Evolutionary conservation across 805 yeast species (phyloP), one percentile per base, ranked within the genome.

Genomic region (Candida germanica): DNA sequence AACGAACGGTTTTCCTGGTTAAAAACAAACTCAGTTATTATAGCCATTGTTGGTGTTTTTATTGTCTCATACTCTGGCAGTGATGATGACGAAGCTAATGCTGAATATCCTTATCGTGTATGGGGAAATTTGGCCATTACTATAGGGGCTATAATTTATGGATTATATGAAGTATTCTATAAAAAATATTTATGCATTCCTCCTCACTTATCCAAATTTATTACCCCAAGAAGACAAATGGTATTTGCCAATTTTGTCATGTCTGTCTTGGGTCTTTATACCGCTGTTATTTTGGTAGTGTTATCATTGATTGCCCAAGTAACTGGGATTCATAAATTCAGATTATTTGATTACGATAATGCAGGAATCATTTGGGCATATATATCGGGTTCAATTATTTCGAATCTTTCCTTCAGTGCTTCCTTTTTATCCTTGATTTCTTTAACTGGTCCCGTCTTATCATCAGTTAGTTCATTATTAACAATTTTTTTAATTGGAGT

Each of bases 101-200:
- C 54, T 2, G 50, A 43, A 0, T 78, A 77, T 46, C 87, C 88
- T 2, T 64, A 77, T 47, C 61, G 91, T 41, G 57, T 79, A 12
- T 54, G 72, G 49, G 96, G 96, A 8, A 85, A 87, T 49, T 31
- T 80, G 20, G 68, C 85, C 24, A 87, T 87, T 26, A 73, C 80
- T 0, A 47, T 71, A 6, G 96, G 96, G 13, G 88, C 95, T 0
- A 63, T 86, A 1, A 51, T 84, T 39, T 86, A 85, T 49, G 95
- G 95, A 2, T 72, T 83, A 35, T 87, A 87, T 54, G 96, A 87
- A 53, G 95, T 87, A 3, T 61, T 85, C 16, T 87, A 87, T 67
- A 87, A 87, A 62, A 76, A 76, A 46, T 65, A 72, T 44, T 72
- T 80, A 10, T 86, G 96, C 55, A 85, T 91, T 8, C 89, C 94